phyloP scores from a whole-genome alignment of 345 rosid species.

The Linum trigynum region DNA sequence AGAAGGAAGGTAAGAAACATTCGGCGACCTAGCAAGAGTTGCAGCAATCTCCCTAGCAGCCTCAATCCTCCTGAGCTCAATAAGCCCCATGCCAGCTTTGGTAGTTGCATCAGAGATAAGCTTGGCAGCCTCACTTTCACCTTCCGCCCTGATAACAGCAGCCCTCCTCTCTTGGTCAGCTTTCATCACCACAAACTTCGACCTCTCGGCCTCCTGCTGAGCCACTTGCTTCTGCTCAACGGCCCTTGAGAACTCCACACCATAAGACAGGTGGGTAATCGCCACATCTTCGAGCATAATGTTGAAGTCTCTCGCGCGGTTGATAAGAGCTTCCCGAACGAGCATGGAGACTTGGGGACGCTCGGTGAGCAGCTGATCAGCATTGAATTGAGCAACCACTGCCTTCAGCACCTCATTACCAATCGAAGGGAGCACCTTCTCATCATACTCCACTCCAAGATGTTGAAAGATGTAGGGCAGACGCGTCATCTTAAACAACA shows the following conservation, averaged over 20 bases:
- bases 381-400: conserved; percentile 95
- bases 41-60: conserved; percentile 89
- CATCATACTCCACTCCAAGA: conserved; percentile 87
- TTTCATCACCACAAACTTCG: conserved; percentile 85
- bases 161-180: conserved; percentile 99
- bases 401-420: conserved; percentile 98
- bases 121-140: conserved; percentile 96
- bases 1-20: conserved; percentile 82
- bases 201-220: conserved; percentile 97
- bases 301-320: conserved; percentile 83
- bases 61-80: conserved; percentile 95
- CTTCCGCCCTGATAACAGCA: conserved; percentile 88
- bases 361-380: conserved; percentile 96
- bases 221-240: conserved; percentile 99
- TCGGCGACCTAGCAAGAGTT: conserved; percentile 80
- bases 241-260: conserved; percentile 84
- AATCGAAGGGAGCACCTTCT: conserved; percentile 92
- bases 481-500: conserved; percentile 38
- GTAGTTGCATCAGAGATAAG: conserved; percentile 81
- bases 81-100: conserved; percentile 73
- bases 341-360: conserved; percentile 93
- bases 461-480: conserved; percentile 72
- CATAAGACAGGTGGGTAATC: conserved; percentile 87
- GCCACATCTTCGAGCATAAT: conserved; percentile 88
- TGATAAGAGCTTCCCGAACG: conserved; percentile 58